These are phyloP conservation scores for Daldinia grandis DNA, from an alignment of 495 filamentous ascomycete species.

Conservation along the genomic window DNA sequence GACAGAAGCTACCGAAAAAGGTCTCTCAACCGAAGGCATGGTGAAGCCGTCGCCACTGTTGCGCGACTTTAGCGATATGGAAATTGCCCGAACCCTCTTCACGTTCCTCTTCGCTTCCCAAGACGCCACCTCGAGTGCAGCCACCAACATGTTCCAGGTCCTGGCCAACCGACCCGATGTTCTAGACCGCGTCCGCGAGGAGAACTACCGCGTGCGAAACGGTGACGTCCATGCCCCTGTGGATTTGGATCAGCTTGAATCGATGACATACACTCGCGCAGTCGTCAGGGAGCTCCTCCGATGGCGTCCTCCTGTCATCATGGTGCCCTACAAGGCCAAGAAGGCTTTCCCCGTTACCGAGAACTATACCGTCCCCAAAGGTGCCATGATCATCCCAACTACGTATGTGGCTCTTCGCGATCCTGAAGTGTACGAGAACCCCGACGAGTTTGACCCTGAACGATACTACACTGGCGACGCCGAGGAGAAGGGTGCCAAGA, in stretches of 20 bases:
- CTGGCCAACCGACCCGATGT: conserved; percentile 94
- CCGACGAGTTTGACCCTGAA: conserved; percentile 89
- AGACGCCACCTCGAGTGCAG: conserved; percentile 92
- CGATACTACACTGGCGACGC: conserved; percentile 91
- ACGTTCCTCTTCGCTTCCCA: conserved; percentile 98
- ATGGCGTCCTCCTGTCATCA: conserved; percentile 95
- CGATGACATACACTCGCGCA: conserved; percentile 88
- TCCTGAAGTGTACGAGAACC: conserved; percentile 88
- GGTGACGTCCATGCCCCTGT: conserved; percentile 77
- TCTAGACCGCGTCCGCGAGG: conserved; percentile 88
- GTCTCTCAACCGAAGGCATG: conserved; percentile 67
- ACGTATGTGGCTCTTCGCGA: conserved; percentile 92
- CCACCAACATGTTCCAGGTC: conserved; percentile 94
- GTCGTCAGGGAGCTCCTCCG: conserved; percentile 93
- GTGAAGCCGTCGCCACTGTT: conserved; percentile 85
- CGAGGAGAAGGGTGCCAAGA: conserved; percentile 87
- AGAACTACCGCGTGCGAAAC: conserved; percentile 81
- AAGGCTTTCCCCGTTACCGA: conserved; percentile 93
- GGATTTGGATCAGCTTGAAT: conserved; percentile 84
- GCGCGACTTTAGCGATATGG: conserved; percentile 87
- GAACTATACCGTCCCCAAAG: conserved; percentile 88
- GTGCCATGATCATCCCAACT: conserved; percentile 92
- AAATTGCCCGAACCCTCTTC: conserved; percentile 94
- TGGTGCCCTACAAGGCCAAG: conserved; percentile 97
- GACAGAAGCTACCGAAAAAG: conserved; percentile 73